phyloP scores from a whole-genome alignment of 305 asterid species.

The Fraxinus baroniana region DNA sequence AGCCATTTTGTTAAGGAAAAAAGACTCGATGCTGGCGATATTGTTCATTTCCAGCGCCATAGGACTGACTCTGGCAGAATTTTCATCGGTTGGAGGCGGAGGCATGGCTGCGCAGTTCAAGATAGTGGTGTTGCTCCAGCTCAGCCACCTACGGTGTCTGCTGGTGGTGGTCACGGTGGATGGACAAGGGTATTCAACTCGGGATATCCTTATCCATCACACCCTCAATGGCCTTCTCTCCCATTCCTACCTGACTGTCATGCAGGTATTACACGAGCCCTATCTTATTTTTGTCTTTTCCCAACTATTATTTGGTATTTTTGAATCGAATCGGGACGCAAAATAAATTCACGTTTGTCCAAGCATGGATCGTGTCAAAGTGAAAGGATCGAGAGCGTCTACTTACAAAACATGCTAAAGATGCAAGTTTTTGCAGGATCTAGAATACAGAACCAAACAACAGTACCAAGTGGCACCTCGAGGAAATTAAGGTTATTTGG shows the following conservation, averaged over 20 bases:
- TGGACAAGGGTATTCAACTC: constrained; percentile 33
- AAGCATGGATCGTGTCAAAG: too few relatives aligned
- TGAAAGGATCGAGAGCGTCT: too few relatives aligned
- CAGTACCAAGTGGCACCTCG: constrained; percentile 23
- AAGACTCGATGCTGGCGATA: constrained; percentile 45
- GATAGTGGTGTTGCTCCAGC: background rate
- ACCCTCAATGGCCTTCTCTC: constrained; percentile 26
- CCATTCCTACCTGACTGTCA: constrained; percentile 49
- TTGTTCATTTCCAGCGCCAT: constrained; percentile 41
- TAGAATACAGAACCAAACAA: constrained; percentile 19
- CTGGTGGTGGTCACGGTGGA: constrained; percentile 20
- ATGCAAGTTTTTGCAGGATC: background rate
- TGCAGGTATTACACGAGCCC: constrained; percentile 36
- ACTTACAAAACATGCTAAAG: background rate
- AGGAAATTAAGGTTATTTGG: constrained; percentile 49
- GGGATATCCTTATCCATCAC: constrained; percentile 40
- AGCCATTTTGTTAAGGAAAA: constrained; percentile 55
- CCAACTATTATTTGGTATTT: background rate
- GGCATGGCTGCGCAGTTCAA: background rate
- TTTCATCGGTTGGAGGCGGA: constrained; percentile 48
- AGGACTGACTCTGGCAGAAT: constrained; percentile 33
- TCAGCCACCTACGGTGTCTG: constrained; percentile 7
- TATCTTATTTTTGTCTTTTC: background rate
- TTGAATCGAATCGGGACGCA: background rate
- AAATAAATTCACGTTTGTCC: background rate